Percentiles rank a stretch among this genome's conserved stretches.
Conservation (phyloP, 129 eudicot species). For the Helichrysum umbraculigerum region DNA sequence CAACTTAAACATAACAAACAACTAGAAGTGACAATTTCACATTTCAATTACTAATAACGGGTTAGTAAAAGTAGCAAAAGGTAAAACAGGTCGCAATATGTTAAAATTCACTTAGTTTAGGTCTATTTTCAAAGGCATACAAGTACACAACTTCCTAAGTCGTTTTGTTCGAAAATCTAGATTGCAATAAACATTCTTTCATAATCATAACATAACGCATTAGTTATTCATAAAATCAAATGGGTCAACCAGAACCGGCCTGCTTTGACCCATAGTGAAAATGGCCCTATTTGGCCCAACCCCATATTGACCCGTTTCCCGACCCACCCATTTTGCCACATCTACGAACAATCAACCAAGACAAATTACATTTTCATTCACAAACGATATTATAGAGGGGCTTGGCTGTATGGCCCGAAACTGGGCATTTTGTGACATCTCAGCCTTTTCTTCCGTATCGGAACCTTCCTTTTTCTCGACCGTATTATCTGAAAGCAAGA, state of each 20-base stretch:
- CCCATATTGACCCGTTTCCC: neutral
- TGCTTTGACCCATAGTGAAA: neutral
- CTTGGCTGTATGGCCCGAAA: constrained; percentile 91
- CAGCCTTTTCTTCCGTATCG: constrained; percentile 40
- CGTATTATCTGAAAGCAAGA: constrained; percentile 36
- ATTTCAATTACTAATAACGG: neutral
- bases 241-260: neutral
- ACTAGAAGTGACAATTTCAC: neutral
- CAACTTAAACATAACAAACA: constrained; percentile 5
- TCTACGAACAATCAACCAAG: neutral
- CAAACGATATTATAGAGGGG: constrained; percentile 74
- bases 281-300: neutral
- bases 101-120: neutral
- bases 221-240: neutral
- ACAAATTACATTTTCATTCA: constrained; percentile 72
- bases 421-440: constrained; percentile 82
- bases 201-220: neutral
- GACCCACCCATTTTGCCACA: neutral
- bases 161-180: neutral
- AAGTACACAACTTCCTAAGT: neutral
- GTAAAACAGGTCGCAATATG: neutral
- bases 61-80: neutral
- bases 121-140: neutral
- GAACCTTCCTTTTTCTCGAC: constrained; percentile 49
- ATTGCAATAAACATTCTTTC: neutral